Evolutionary conservation across 2,329 filamentous ascomycete species (phyloP).

Genomic region (Emmonsiellopsis sp.): DNA sequence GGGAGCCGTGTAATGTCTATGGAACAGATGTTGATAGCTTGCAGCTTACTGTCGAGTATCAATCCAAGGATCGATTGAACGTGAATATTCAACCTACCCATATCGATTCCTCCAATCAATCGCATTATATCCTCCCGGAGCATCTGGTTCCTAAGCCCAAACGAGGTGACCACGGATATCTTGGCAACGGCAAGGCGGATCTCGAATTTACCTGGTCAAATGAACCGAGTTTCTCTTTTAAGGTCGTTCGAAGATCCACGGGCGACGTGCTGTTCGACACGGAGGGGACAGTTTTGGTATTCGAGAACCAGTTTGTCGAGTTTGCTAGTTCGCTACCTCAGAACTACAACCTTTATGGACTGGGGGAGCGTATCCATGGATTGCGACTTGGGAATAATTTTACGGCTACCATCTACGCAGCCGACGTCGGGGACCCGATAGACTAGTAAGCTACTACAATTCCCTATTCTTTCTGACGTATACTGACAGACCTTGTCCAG

Average conservation of each 20-base stretch:
- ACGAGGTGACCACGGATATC: conserved; percentile 28
- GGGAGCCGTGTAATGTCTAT: conserved; percentile 59
- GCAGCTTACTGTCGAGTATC: conserved; percentile 58
- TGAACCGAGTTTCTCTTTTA: conserved; percentile 48
- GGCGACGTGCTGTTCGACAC: conserved; percentile 63
- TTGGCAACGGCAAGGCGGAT: conserved; percentile 27
- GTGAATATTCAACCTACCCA: conserved; percentile 61
- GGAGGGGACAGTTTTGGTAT: conserved; percentile 54
- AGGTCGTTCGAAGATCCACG: conserved; percentile 46
- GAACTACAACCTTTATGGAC: conserved; percentile 65
- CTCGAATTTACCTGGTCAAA: conserved; percentile 48
- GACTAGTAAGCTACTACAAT: conserved; percentile 27
- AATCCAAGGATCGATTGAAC: conserved; percentile 55
- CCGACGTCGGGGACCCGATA: conserved; percentile 53
- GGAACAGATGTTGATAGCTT: conserved; percentile 63
- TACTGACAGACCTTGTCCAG: conserved; percentile 9
- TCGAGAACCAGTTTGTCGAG: conserved; percentile 69
- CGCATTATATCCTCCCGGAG: conserved; percentile 59
- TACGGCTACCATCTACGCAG: conserved; percentile 59
- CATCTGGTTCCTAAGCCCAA: conserved; percentile 50
- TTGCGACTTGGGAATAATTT: conserved; percentile 64
- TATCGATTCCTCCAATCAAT: conserved; percentile 50
- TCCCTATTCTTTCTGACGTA: not conserved
- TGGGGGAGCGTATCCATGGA: conserved; percentile 64
- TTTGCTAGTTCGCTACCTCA: conserved; percentile 57